Evolutionary conservation across 2,329 filamentous ascomycete species (phyloP).

Genomic region (Geosmithia flava): DNA sequence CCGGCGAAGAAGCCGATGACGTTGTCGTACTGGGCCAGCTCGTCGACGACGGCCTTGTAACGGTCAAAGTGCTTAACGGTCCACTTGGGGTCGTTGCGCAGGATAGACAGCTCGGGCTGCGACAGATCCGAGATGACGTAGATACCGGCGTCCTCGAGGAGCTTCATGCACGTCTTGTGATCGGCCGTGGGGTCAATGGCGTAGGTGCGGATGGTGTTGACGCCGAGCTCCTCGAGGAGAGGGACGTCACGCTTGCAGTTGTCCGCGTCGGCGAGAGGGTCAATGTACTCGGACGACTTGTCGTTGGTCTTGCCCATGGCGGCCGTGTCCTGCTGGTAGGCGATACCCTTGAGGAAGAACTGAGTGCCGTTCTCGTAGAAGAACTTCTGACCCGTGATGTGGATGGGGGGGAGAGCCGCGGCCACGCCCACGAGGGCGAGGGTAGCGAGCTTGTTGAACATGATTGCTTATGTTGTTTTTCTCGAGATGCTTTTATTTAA

Average conservation of each 20-base stretch:
- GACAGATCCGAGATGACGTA: conserved; percentile 90
- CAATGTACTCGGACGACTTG: conserved; percentile 46
- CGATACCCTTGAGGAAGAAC: conserved; percentile 80
- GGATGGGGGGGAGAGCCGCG: conserved; percentile 42
- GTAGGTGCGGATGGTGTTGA: conserved; percentile 93
- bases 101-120: conserved; percentile 72
- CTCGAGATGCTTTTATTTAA: neutral
- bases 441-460: conserved; percentile 18
- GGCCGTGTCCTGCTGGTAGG: conserved; percentile 76
- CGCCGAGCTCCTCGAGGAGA: conserved; percentile 62
- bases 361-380: conserved; percentile 66
- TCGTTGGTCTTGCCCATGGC: conserved; percentile 36
- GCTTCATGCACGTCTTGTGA: conserved; percentile 75
- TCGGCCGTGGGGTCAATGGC: conserved; percentile 70
- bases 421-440: conserved; percentile 28
- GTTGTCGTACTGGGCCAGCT: conserved; percentile 73
- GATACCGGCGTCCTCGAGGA: conserved; percentile 76
- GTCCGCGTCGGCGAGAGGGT: conserved; percentile 64
- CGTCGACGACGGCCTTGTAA: conserved; percentile 77
- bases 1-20: conserved; percentile 96
- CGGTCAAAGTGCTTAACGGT: conserved; percentile 63
- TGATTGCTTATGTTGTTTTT: conserved; percentile 15
- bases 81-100: conserved; percentile 70
- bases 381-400: conserved; percentile 74
- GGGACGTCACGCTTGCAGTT: conserved; percentile 79